Evolutionary conservation across 2,329 filamentous ascomycete species (phyloP), one percentile per base, ranked within the genome.

Genomic region (Botrytis byssoidea): DNA sequence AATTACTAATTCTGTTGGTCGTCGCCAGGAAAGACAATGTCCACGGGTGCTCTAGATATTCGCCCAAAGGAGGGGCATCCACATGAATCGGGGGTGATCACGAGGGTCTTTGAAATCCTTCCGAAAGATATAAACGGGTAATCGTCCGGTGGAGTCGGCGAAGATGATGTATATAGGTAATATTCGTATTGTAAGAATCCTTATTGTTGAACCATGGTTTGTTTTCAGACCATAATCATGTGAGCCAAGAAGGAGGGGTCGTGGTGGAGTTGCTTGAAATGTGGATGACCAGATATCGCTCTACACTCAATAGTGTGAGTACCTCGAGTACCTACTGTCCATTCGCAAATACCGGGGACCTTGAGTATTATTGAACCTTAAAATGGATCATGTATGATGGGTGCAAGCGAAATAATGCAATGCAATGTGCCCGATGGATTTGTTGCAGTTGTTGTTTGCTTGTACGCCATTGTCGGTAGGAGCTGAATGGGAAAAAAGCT

Each of bases 381-480:
- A 16, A 22, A 16, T 42, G 35, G 25, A 29, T 68, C 46, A 40
- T 68, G n/a, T 40, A 37, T 40, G 32, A 32, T 37, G 44, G 22
- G n/a, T 40, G 46, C 22, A 55, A n/a, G 65, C n/a, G 65, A 32
- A n/a, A 29, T 22, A 42, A 42, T 68, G 35, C 35, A 55, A 68
- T 40, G 32, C 35, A 32, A 67, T 55, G 46, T 67, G 46, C 35
- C 46, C 32, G 46, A 67, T 55, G 46, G 14, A 68, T 37, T 40
- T 67, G 35, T 40, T 55, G 46, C 65, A 22, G n/a, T 55, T 29
- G 35, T 25, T 42, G 16, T 40, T 40, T 67, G 65, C 37, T 67
- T 40, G 65, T 55, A 40, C 65, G 65, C 44, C 64, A 67, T 67
- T 40, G 65, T 68, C 51, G 48, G 5, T 57, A 22, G 29, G 18